Evolutionary conservation across 2,329 filamentous ascomycete species (phyloP), one percentile per base, ranked within the genome.

Genomic region (Tolypocladium tropicale): DNA sequence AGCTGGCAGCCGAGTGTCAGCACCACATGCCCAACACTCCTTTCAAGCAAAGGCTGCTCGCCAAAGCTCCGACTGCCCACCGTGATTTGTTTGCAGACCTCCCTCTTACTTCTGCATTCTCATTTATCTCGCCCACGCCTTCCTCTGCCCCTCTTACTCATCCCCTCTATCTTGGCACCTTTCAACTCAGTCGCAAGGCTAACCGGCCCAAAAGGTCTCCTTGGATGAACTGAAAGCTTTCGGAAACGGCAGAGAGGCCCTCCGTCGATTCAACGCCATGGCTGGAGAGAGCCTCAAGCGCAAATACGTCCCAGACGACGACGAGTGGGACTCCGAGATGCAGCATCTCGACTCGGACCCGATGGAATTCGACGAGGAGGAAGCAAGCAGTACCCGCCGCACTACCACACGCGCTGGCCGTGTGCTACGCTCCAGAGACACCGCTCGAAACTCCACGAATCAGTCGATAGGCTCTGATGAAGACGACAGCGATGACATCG

Each of bases 221-320:
- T 60, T 66, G 25, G 57, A 64, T 23, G 57, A 71, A 11, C 64
- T 74, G 1, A 53, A 68, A 53, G 56, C 60, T 5, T 58, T 70
- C 12, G 60, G 69, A 36, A 71, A 71, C 64, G 72, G 71, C 39
- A 61, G 60, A 55, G 55, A 54, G 33, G 67, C 69, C 5, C 58
- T 75, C 36, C 53, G 59, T 12, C 57, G 59, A 11, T 64, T 59
- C 55, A 49, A 52, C 16, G 53, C 61, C 36, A 64, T 64, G 58
- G 55, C 58, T n/a, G 33, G 48, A 11, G 23, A 32, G 1, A 33
- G 57, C 43, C 63, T 60, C 34, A 73, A 73, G 55, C 68, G 71
- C 14, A 72, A 72, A 60, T 56, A 63, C 55, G 55, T 23, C 5
- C 51, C 59, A 2, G 61, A 66, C 3, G 62, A 66, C 3, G 62